These are phyloP conservation scores for Globisporangium barbulae DNA, from an alignment of 352 stramenopile species.

Conservation along the genomic window DNA sequence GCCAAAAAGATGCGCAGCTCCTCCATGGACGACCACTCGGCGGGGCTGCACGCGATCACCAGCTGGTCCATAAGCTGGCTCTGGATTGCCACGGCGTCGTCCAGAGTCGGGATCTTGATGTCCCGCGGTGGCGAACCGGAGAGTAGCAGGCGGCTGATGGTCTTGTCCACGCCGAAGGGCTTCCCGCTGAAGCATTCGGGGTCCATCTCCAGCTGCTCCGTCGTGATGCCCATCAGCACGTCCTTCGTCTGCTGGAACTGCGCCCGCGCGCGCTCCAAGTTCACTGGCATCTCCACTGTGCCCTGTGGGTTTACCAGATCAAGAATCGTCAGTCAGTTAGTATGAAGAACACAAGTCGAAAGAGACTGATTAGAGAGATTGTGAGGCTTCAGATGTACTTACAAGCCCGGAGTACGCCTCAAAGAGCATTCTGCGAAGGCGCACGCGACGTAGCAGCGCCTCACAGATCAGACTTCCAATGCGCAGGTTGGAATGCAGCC, in stretches of 20 bases:
- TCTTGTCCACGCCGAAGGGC: constrained; percentile 68
- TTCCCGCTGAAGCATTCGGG: constrained; percentile 66
- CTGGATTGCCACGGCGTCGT: constrained; percentile 46
- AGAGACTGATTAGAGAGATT: not conserved
- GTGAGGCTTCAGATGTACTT: not conserved
- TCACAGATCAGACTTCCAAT: constrained; percentile 57
- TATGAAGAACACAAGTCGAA: not conserved
- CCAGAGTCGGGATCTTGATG: constrained; percentile 56
- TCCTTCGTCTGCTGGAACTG: constrained; percentile 43
- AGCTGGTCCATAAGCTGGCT: constrained; percentile 57
- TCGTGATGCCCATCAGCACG: constrained; percentile 37
- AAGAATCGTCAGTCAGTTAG: not conserved
- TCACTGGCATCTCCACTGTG: constrained; percentile 37
- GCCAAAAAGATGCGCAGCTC: constrained; percentile 74
- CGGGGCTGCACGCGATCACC: constrained; percentile 49
- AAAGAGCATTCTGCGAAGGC: constrained; percentile 46
- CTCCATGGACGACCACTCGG: constrained; percentile 75
- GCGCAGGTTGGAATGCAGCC: constrained; percentile 46
- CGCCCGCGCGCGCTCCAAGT: constrained; percentile 36
- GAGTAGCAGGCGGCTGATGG: constrained; percentile 65
- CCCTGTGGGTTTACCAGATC: constrained; percentile 16
- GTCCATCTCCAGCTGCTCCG: constrained; percentile 66
- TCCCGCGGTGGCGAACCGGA: constrained; percentile 71
- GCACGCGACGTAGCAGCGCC: constrained; percentile 56
- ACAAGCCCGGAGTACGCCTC: constrained; percentile 38